A percentile compares a stretch with the other conserved stretches of the same genome.
These are phyloP conservation scores for Megacollybia marginata DNA, from an alignment of 768 basidiomycete species.

Conservation along the genomic window DNA sequence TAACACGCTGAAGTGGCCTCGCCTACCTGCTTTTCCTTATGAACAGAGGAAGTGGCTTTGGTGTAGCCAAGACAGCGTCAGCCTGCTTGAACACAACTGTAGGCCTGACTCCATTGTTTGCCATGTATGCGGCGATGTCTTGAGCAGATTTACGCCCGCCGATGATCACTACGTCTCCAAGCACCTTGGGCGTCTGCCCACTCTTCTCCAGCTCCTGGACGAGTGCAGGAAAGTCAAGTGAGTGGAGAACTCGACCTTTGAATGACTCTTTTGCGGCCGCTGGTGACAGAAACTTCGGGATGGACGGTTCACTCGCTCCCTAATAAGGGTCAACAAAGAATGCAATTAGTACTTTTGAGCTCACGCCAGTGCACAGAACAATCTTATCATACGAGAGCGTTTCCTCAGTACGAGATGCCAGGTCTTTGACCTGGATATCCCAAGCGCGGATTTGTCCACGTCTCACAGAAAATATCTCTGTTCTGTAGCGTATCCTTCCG, in stretches of 20 bases:
- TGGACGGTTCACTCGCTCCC: no score
- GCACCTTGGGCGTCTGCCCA: slow-evolving; percentile 9
- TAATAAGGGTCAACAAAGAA: not conserved
- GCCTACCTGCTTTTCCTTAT: slow-evolving; percentile 53
- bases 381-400: slow-evolving; percentile 35
- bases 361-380: slow-evolving; percentile 52
- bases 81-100: slow-evolving; percentile 47
- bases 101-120: slow-evolving; percentile 31
- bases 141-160: slow-evolving; percentile 66
- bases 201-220: slow-evolving; percentile 31
- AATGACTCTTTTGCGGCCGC: slow-evolving; percentile 33
- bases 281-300: slow-evolving; percentile 21
- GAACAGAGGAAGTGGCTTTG: slow-evolving; percentile 36
- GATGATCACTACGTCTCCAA: slow-evolving; percentile 36
- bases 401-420: not conserved
- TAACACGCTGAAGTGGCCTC: no score
- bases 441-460: slow-evolving; percentile 24
- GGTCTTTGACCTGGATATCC: slow-evolving; percentile 35
- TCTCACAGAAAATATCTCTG: slow-evolving; percentile 39
- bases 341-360: slow-evolving; percentile 9
- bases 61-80: slow-evolving; percentile 43
- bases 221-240: slow-evolving; percentile 37
- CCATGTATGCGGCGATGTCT: slow-evolving; percentile 46
- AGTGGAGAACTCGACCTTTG: slow-evolving; percentile 42
- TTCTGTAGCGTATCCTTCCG: slow-evolving; percentile 35